These are phyloP conservation scores for Acrocalymma vagum DNA, from an alignment of 2,329 filamentous ascomycete species.

Conservation along the genomic window DNA sequence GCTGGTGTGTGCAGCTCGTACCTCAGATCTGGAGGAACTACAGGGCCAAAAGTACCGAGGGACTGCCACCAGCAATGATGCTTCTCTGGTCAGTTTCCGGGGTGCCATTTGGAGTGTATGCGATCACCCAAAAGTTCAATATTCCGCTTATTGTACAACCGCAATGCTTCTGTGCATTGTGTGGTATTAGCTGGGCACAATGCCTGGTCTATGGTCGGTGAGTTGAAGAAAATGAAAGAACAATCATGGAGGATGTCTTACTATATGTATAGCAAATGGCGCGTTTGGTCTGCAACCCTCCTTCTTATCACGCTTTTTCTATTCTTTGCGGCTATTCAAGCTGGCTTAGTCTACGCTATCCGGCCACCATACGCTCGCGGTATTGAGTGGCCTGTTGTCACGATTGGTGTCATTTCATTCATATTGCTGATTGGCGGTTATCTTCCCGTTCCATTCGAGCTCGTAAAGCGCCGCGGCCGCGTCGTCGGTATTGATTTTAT, in stretches of 20 bases:
- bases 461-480: conserved; percentile 66
- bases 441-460: conserved; percentile 66
- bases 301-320: conserved; percentile 18
- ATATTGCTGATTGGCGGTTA: conserved; percentile 63
- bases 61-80: conserved; percentile 74
- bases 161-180: conserved; percentile 57
- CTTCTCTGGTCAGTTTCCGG: conserved; percentile 73
- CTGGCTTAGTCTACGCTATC: conserved; percentile 63
- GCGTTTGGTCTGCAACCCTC: conserved; percentile 38
- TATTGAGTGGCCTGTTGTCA: conserved; percentile 58
- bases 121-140: conserved; percentile 60
- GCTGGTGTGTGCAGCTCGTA: conserved; percentile 36
- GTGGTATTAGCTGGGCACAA: conserved; percentile 58
- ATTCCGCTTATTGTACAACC: conserved; percentile 53
- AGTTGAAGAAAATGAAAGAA: too few relatives aligned
- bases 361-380: conserved; percentile 61
- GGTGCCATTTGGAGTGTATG: conserved; percentile 69
- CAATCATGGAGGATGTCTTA: not conserved
- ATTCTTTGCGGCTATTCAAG: conserved; percentile 62
- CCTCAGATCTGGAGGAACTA: conserved; percentile 73
- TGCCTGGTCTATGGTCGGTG: conserved; percentile 58
- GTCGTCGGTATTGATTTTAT: conserved; percentile 67
- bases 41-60: conserved; percentile 69
- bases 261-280: conserved; percentile 44
- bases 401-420: conserved; percentile 65